These are phyloP conservation scores for Talaromyces albobiverticillius DNA, from an alignment of 2,329 filamentous ascomycete genomes.

Conservation along the genomic window DNA sequence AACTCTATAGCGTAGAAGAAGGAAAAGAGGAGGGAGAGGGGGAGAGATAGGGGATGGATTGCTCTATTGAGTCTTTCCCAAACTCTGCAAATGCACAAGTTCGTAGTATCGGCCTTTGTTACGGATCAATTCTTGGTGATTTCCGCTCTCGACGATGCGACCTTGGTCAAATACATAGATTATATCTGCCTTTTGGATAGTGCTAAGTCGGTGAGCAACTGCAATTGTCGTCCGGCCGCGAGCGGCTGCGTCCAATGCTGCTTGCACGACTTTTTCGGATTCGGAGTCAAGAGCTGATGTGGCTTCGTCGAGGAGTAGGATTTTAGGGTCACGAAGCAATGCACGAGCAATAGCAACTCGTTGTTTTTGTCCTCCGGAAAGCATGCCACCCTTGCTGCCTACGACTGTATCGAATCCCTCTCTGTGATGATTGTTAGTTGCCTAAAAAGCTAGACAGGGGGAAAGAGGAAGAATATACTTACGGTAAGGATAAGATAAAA, in stretches of 20 bases:
- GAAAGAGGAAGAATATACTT: conserved; percentile 29
- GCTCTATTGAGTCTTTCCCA: conserved; percentile 53
- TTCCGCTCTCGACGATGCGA: conserved; percentile 78
- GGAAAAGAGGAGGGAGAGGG: no score
- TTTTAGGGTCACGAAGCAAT: conserved; percentile 83
- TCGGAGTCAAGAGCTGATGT: conserved; percentile 52
- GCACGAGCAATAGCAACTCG: conserved; percentile 91
- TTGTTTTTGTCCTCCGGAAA: conserved; percentile 92
- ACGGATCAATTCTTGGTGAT: conserved; percentile 69
- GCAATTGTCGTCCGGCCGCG: conserved; percentile 88
- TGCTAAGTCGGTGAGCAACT: conserved; percentile 86
- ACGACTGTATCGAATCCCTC: conserved; percentile 84
- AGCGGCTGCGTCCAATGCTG: conserved; percentile 74
- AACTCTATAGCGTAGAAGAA: no score
- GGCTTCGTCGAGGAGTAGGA: conserved; percentile 80
- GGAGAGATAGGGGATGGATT: no score
- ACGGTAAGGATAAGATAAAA: conserved; percentile 79
- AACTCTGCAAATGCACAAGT: conserved; percentile 74
- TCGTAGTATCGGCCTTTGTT: conserved; percentile 72
- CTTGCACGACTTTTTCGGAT: conserved; percentile 58
- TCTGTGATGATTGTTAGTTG: conserved; percentile 27
- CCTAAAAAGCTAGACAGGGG: background rate
- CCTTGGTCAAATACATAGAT: conserved; percentile 98
- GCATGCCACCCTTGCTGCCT: conserved; percentile 78
- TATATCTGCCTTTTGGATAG: conserved; percentile 89